A percentile compares a stretch with the other conserved stretches of the same genome.
Conservation (phyloP, 2,329 filamentous ascomycete genomes). For the Epichloe uncinata region DNA sequence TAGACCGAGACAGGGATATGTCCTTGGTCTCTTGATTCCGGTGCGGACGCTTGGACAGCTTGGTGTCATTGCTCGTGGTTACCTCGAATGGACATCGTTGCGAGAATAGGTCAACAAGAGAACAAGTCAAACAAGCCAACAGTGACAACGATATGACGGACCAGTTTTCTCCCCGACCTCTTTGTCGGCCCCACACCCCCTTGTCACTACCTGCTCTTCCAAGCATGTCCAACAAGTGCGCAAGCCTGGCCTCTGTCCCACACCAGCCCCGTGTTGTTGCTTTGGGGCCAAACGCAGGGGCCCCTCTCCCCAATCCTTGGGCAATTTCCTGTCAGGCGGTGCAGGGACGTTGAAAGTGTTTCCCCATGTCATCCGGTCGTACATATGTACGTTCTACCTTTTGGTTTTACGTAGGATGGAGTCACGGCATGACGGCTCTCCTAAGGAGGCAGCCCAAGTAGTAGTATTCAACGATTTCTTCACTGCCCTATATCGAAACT, state of each 20-base stretch:
- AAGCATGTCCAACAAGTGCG: neutral
- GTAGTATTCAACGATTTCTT: no score
- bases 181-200: conserved; percentile 3
- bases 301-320: neutral
- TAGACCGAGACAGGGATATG: no score
- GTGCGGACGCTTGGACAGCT: neutral
- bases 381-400: no score
- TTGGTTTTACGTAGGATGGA: neutral
- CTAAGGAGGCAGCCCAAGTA: no score
- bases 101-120: neutral
- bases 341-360: neutral
- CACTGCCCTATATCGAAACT: no score
- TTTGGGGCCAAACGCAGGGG: no score
- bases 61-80: neutral
- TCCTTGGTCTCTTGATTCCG: neutral
- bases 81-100: neutral
- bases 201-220: neutral
- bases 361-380: no score
- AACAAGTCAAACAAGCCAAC: neutral
- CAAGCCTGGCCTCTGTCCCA: conserved; percentile 4
- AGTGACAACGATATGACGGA: conserved; percentile 2
- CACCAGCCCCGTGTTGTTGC: conserved; percentile 1
- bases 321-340: conserved; percentile 5
- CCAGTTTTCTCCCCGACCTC: conserved; percentile 1
- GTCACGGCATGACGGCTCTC: no score